A percentile compares a stretch with the other conserved stretches of the same genome.
phyloP scores from a whole-genome alignment of 2,329 filamentous ascomycete genomes.

The Fusarium penzigii region DNA sequence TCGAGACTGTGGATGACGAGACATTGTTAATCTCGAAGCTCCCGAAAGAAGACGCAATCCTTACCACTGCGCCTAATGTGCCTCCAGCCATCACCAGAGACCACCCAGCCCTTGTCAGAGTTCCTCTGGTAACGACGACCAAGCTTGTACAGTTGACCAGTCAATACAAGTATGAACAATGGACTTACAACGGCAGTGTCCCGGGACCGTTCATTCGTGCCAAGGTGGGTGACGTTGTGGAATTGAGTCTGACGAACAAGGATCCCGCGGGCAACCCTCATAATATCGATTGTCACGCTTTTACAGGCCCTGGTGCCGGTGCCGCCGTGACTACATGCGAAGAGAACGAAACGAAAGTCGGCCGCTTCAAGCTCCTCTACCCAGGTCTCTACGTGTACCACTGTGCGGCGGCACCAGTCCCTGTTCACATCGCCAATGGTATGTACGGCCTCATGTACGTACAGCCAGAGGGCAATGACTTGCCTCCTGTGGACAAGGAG shows the following conservation, averaged over 20 bases:
- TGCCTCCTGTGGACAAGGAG: slow-evolving; percentile 11
- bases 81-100: background rate
- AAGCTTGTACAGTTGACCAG: slow-evolving; percentile 13
- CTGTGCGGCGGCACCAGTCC: slow-evolving; percentile 4
- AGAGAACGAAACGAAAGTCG: slow-evolving; percentile 15
- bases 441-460: slow-evolving; percentile 15
- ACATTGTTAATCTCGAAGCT: background rate
- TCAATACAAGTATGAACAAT: slow-evolving; percentile 16
- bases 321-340: slow-evolving; percentile 12
- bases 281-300: slow-evolving; percentile 15
- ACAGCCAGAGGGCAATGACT: slow-evolving; percentile 6
- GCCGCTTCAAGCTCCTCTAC: slow-evolving; percentile 13
- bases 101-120: background rate
- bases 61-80: background rate
- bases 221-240: slow-evolving; percentile 11
- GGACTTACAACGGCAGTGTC: slow-evolving; percentile 16
- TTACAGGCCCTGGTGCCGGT: slow-evolving; percentile 15
- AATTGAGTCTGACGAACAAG: slow-evolving; percentile 11
- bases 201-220: slow-evolving; percentile 13
- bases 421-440: slow-evolving; percentile 8
- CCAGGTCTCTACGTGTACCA: slow-evolving; percentile 13
- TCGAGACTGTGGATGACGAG: background rate
- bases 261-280: slow-evolving; percentile 8
- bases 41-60: background rate
- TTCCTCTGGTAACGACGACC: slow-evolving; percentile 2